Evolutionary conservation across 306 rosid species (phyloP).

Genomic region (Quercus dentata): DNA sequence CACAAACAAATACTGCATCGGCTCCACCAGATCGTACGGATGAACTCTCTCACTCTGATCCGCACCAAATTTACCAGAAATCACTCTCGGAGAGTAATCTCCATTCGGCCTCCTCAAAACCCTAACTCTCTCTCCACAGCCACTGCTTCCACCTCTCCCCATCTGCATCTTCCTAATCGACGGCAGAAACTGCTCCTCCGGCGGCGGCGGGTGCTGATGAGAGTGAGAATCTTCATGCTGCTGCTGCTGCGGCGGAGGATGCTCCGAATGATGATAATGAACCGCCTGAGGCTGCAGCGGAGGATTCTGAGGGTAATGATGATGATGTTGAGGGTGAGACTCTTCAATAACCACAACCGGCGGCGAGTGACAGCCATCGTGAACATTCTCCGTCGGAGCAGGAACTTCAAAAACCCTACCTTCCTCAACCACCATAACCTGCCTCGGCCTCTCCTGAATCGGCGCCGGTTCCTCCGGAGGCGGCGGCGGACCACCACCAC

Average conservation of each 20-base stretch:
- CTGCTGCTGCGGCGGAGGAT: slow-evolving; percentile 20
- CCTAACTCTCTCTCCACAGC: slow-evolving; percentile 54
- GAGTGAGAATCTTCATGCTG: too few species aligned
- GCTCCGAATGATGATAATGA: slow-evolving; percentile 40
- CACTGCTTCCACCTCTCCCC: slow-evolving; percentile 21
- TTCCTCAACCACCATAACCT: slow-evolving; percentile 45
- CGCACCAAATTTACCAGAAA: slow-evolving; percentile 29
- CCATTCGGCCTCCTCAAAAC: slow-evolving; percentile 50
- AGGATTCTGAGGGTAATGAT: too few species aligned
- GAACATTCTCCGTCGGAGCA: slow-evolving; percentile 30
- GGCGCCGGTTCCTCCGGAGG: slow-evolving; percentile 2
- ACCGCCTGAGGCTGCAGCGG: slow-evolving; percentile 41
- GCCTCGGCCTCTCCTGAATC: slow-evolving; percentile 34
- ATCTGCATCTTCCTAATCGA: slow-evolving; percentile 76
- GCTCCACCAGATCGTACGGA: slow-evolving; percentile 81
- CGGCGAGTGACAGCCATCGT: slow-evolving; percentile 41
- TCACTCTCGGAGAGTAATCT: slow-evolving; percentile 68
- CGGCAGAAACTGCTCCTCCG: slow-evolving; percentile 38
- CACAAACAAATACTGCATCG: slow-evolving; percentile 80
- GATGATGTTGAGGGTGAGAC: slow-evolving; percentile 3
- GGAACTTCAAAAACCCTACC: slow-evolving; percentile 43
- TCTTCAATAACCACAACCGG: slow-evolving; percentile 56
- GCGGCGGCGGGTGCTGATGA: slow-evolving; percentile 2
- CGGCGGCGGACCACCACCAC: slow-evolving; percentile 1
- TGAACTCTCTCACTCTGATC: slow-evolving; percentile 53